phyloP scores from a whole-genome alignment of 768 basidiomycete genomes.

The Lyophyllum shimeji region DNA sequence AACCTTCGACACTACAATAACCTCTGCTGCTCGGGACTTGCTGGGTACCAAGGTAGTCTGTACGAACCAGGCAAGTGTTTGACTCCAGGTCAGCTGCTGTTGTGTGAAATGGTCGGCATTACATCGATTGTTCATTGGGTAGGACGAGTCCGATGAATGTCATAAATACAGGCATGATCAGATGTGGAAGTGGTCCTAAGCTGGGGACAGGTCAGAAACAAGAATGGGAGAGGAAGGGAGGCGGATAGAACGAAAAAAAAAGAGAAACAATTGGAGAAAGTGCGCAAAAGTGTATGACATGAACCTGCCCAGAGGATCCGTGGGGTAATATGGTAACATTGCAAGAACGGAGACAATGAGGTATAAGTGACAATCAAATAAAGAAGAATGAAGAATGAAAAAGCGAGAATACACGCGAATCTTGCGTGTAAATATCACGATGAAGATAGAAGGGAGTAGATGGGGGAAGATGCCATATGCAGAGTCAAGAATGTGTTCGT shows the following conservation, averaged over 20 bases:
- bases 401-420: neutral
- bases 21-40: too few species aligned
- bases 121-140: slow-evolving; percentile 10
- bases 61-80: too few species aligned
- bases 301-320: slow-evolving; percentile 18
- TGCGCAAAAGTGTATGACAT: neutral
- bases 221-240: neutral
- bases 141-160: slow-evolving; percentile 10
- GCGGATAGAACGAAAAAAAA: neutral
- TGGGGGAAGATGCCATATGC: slow-evolving; percentile 13
- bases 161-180: slow-evolving; percentile 7
- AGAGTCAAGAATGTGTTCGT: slow-evolving; percentile 15
- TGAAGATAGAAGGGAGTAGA: slow-evolving; percentile 9
- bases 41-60: too few species aligned
- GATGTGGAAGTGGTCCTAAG: neutral
- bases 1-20: too few species aligned
- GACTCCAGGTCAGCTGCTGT: too few species aligned
- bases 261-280: neutral
- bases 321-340: slow-evolving; percentile 7
- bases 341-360: neutral
- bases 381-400: neutral
- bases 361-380: neutral
- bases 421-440: slow-evolving; percentile 1
- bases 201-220: neutral
- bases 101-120: neutral